Conservation (phyloP, 2,329 filamentous ascomycete genomes). For the Myriosclerotinia curreyana region DNA sequence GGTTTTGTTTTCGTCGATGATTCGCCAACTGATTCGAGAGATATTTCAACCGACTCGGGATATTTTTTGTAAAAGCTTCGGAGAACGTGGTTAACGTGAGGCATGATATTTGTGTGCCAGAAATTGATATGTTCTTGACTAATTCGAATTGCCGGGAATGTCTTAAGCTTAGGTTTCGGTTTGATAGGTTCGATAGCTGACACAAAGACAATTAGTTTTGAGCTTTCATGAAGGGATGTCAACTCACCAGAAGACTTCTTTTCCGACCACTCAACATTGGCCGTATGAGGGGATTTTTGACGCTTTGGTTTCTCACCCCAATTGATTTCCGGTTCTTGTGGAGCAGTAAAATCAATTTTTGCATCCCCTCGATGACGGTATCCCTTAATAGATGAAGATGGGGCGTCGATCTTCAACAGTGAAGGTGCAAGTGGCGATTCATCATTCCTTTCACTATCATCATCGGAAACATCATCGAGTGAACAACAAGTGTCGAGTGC, state of each 20-base stretch:
- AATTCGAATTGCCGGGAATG: conserved; percentile 59
- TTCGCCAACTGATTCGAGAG: conserved; percentile 70
- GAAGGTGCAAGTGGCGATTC: conserved; percentile 43
- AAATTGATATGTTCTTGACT: conserved; percentile 62
- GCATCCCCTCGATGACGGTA: conserved; percentile 19
- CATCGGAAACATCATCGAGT: conserved; percentile 55
- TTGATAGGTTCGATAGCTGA: conserved; percentile 28
- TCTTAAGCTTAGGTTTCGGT: conserved; percentile 47
- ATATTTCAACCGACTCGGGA: conserved; percentile 74
- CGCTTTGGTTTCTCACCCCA: conserved; percentile 33
- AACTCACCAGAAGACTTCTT: conserved; percentile 29
- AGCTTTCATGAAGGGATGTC: background rate
- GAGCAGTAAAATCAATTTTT: conserved; percentile 23
- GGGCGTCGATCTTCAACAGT: conserved; percentile 27
- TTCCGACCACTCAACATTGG: conserved; percentile 28
- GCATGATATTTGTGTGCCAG: conserved; percentile 70
- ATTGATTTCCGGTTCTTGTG: conserved; percentile 24
- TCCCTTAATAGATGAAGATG: conserved; percentile 29
- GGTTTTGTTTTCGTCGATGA: conserved; percentile 63
- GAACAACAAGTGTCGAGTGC: conserved; percentile 59
- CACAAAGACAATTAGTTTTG: conserved; percentile 12
- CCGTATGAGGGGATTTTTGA: conserved; percentile 22
- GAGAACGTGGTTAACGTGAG: conserved; percentile 68
- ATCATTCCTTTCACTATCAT: conserved; percentile 49
- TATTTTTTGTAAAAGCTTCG: conserved; percentile 69